A percentile compares a stretch with the other conserved stretches of the same genome.
These are phyloP conservation scores for Colletotrichum tamarilloi DNA, from an alignment of 2,329 filamentous ascomycete genomes.

Conservation along the genomic window DNA sequence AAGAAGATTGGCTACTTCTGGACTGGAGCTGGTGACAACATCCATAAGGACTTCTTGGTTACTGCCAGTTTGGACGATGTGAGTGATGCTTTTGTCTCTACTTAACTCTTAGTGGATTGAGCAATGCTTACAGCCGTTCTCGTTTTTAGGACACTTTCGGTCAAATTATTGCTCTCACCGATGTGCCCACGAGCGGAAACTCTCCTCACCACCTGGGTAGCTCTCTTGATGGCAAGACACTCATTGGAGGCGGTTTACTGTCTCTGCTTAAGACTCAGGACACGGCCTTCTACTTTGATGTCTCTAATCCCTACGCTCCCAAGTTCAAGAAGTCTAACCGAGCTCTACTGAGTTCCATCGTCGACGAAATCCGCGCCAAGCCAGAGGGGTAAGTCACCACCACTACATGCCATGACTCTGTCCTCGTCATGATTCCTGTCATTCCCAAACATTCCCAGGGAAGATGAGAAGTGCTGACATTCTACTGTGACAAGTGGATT, in stretches of 20 bases:
- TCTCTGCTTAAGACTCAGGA: conserved; percentile 71
- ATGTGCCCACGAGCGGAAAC: conserved; percentile 69
- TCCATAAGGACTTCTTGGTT: conserved; percentile 69
- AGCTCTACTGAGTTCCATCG: conserved; percentile 67
- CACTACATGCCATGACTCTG: not conserved
- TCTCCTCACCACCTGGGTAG: conserved; percentile 68
- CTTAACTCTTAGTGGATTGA: too few species aligned
- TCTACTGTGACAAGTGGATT: conserved; percentile 54
- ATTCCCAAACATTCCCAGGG: not conserved
- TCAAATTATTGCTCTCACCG: conserved; percentile 66
- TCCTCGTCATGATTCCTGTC: not conserved
- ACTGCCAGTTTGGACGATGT: conserved; percentile 70
- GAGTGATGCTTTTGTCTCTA: conserved; percentile 35
- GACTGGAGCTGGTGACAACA: conserved; percentile 70
- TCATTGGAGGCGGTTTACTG: conserved; percentile 67
- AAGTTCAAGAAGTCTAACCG: conserved; percentile 70
- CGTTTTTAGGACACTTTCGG: conserved; percentile 66
- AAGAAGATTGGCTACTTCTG: conserved; percentile 76
- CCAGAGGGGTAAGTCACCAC: conserved; percentile 59
- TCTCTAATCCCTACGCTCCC: conserved; percentile 67
- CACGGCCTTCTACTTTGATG: conserved; percentile 72
- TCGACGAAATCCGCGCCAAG: conserved; percentile 72
- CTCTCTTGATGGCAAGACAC: conserved; percentile 66
- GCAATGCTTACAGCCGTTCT: not conserved
- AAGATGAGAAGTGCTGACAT: not conserved